These are phyloP conservation scores for Saposhnikovia divaricata DNA, from an alignment of 129 eudicot genomes.

Conservation along the genomic window DNA sequence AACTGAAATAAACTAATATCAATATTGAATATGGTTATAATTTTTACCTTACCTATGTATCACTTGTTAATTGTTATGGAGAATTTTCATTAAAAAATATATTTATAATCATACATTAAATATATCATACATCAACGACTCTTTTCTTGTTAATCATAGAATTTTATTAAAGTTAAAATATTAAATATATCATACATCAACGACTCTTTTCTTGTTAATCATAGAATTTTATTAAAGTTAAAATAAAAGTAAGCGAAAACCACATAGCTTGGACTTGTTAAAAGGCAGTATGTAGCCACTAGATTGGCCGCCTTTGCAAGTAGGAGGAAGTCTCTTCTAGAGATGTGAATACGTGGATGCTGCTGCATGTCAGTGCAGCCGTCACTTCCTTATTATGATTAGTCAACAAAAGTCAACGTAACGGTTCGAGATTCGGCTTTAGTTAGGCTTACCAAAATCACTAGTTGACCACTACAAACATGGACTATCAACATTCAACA, in stretches of 20 bases:
- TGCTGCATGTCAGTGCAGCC: background rate
- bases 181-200: no score
- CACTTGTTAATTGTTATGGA: no score
- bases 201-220: no score
- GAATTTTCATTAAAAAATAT: no score
- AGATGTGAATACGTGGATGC: background rate
- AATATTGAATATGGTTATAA: no score
- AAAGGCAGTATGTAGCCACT: background rate
- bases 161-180: background rate
- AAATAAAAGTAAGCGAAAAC: background rate
- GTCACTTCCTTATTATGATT: background rate
- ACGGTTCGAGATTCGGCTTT: background rate
- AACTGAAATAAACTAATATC: no score
- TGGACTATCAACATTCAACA: no score
- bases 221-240: background rate
- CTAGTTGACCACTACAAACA: background rate
- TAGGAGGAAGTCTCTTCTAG: background rate
- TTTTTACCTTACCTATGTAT: no score
- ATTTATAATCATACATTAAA: no score
- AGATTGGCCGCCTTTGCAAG: conserved; percentile 3
- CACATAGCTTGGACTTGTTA: background rate
- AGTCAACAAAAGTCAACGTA: background rate
- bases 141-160: no score
- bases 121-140: no score
- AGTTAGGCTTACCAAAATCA: background rate